Evolutionary conservation across 2,329 filamentous ascomycete genomes (phyloP), one percentile per base, ranked within the genome.

Genomic region (Cryphonectria naterciae): DNA sequence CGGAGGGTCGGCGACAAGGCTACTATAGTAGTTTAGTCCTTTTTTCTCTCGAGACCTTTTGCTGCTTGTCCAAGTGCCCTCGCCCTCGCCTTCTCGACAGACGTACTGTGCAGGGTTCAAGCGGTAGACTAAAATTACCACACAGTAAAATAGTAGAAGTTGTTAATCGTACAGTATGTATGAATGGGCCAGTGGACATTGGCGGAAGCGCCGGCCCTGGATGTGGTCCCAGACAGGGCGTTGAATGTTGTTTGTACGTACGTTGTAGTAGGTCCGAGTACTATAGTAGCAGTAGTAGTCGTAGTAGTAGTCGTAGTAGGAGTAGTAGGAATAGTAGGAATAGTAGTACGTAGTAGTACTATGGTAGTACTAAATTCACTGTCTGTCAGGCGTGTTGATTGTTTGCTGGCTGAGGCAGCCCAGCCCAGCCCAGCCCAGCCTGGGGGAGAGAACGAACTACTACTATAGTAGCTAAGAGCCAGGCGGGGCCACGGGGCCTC

Each of bases 401-500:
- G 6, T n/a, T 39, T 39, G 37, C 37, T 39, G 37, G 46, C 46
- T 49, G 46, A 49, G 43, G 43, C 39, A 64, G 37, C 54, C n/a
- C 62, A n/a, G 61, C 46, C 46, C 46, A 49, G 46, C 46, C 46
- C 19, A 22, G 17, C 43, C 43, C 17, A 17, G 43, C 17, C 15
- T 49, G 46, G 22, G 37, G 54, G 28, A 58, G 54, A 58, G 28
- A 15, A 19, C 32, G 32, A 32, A 32, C 32, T 32, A 17, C 15
- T 58, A 7, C 25, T 32, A n/a, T n/a, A 22, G 46, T n/a, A 49
- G 58, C 19, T n/a, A 39, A 39, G 56, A 67, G 68, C 41, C 67
- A 11, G 41, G 70, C 68, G 64, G 64, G 52, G 63, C 43, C 56
- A 68, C 68, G 64, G 64, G 52, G 63, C 43, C 56, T 35, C 64